phyloP scores from a whole-genome alignment of 371 early-diverging fungal genomes.

The Chytridiales sp. region DNA sequence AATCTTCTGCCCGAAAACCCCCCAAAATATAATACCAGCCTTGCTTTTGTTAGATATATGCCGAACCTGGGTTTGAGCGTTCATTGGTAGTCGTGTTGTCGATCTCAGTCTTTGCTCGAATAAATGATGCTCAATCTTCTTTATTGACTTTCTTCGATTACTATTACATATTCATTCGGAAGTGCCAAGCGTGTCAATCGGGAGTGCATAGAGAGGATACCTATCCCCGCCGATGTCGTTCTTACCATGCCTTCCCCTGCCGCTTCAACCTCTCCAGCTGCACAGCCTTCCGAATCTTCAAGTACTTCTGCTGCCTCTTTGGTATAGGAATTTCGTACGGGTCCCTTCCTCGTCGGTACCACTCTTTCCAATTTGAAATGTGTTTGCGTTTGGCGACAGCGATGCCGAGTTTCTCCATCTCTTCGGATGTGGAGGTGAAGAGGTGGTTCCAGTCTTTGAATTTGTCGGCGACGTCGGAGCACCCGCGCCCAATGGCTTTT shows the following conservation, averaged over 20 bases:
- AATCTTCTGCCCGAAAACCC: too few relatives aligned
- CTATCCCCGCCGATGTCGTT: too few relatives aligned
- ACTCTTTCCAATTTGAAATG: constrained; percentile 45
- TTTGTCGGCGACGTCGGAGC: constrained; percentile 48
- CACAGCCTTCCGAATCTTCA: constrained; percentile 37
- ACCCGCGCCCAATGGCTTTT: constrained; percentile 56
- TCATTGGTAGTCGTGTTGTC: too few relatives aligned
- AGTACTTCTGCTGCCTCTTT: constrained; percentile 39
- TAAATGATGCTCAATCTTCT: too few relatives aligned
- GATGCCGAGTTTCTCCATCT: constrained; percentile 53
- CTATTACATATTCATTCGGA: too few relatives aligned
- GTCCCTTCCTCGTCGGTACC: constrained; percentile 40
- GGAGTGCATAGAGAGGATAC: too few relatives aligned
- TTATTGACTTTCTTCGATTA: too few relatives aligned
- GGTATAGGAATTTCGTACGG: constrained; percentile 34
- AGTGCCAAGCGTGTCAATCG: too few relatives aligned
- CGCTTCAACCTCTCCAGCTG: constrained; percentile 39
- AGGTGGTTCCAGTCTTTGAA: constrained; percentile 63
- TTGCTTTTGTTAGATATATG: too few relatives aligned
- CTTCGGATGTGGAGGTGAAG: constrained; percentile 49
- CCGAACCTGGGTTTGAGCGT: too few relatives aligned
- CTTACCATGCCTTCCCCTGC: constrained; percentile 40
- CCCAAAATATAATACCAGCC: too few relatives aligned
- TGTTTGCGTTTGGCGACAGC: constrained; percentile 51
- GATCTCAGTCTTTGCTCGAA: too few relatives aligned